Base-by-base conservation (phyloP, 305 asterid genomes). In the Fraxinus velutina region DNA sequence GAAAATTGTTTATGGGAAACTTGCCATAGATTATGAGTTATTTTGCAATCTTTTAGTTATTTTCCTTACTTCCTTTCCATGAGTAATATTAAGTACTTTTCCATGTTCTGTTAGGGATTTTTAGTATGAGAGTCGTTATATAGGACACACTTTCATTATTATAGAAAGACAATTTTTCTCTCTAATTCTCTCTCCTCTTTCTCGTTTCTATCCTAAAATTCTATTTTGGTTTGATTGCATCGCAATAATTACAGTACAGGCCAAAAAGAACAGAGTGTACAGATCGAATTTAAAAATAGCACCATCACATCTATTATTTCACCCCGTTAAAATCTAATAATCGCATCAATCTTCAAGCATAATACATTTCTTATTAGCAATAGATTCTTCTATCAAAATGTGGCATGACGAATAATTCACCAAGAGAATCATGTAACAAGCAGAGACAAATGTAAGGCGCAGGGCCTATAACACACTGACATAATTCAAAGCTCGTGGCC, bases 361-460 rank as follows among this genome's bases (percentile, higher is more conserved):
- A 6, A 32, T 15, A 32, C 15, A 33, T 33, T 71, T 12, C 12
- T 27, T 66, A 66, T 27, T 66, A 66, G 21, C 19, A 27, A 10
- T 66, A 66, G 73, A 66, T 9, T 27, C 60, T 27, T 66, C 44
- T 5, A 71, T 2, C 76, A 71, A 71, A 71, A 30, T 30, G 47
- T 71, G 76, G 44, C 8, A 19, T 32, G 33, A 50, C 33, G 62
- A 77, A 73, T 57, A 68, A 73, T 24, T 50, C 62, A 66, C 42
- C 60, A 79, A 79, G 75, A 80, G 55, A 79, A 78, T 32, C 79
- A 78, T 50, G 57, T 32, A 78, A 77, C 68, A 71, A 64, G 39
- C 68, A 78, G 70, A 76, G 81, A 33, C 73, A 78, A 77, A 27
- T 32, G 79, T 27, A 78, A 80, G 70, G 36, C 0, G 27, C 4